phyloP scores from a whole-genome alignment of 1,284 basidiomycete species.

The Anthracocystis walkeri region DNA sequence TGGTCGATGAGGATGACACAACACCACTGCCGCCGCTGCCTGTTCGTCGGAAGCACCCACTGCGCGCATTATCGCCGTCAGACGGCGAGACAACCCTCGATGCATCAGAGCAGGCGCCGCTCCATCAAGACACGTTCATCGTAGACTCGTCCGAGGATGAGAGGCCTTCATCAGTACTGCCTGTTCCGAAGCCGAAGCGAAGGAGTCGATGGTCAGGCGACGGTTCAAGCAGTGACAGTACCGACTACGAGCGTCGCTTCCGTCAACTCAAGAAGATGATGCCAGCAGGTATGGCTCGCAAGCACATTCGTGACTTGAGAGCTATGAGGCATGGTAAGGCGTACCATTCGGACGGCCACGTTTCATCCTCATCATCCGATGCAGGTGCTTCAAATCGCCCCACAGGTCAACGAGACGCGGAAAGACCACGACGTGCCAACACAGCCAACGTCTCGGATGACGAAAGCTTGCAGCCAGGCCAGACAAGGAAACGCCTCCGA shows the following conservation, averaged over 20 bases:
- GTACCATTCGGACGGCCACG: constrained; percentile 57
- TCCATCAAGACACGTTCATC: constrained; percentile 7
- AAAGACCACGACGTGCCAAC: not conserved
- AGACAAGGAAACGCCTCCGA: constrained; percentile 50
- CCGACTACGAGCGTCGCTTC: constrained; percentile 65
- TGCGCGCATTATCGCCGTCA: constrained; percentile 22
- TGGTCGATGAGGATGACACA: constrained; percentile 17
- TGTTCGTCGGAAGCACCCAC: constrained; percentile 23
- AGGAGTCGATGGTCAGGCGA: constrained; percentile 49
- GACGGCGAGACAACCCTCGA: constrained; percentile 6
- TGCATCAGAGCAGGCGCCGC: too few species aligned
- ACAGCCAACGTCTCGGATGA: constrained; percentile 9
- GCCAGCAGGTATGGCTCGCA: constrained; percentile 63
- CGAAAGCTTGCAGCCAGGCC: constrained; percentile 48
- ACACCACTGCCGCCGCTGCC: constrained; percentile 6
- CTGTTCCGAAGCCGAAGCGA: constrained; percentile 16
- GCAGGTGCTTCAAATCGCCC: not conserved
- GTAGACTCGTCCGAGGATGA: constrained; percentile 46
- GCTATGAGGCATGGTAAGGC: constrained; percentile 66
- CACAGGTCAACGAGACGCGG: not conserved
- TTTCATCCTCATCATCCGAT: constrained; percentile 42
- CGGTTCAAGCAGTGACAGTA: constrained; percentile 50
- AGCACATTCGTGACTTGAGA: constrained; percentile 64
- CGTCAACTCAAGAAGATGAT: constrained; percentile 65
- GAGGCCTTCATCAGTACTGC: constrained; percentile 5